Evolutionary conservation across 495 filamentous ascomycete species (phyloP), one percentile per base, ranked within the genome.

Genomic region (Penicilliopsis zonata): DNA sequence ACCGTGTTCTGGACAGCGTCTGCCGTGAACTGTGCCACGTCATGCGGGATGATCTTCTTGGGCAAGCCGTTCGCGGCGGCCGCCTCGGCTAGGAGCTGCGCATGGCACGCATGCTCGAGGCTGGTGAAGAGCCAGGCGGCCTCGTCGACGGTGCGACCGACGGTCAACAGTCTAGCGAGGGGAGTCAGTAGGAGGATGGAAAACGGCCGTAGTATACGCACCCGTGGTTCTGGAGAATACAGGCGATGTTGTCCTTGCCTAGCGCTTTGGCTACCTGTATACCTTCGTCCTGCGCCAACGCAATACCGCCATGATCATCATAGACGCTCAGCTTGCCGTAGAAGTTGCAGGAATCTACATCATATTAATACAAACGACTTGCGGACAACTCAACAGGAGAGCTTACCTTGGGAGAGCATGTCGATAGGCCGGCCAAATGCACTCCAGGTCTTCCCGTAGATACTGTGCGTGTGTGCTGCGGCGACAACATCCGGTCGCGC

Each of bases 191-290:
- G 7, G 17, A 21, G 4, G 17, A 6, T 31, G 6, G 16, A 21
- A 15, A 31, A 16, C 16, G 18, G 28, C 28, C 3, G 8, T 9
- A 80, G 15, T 13, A 1, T 12, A 40, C 47, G 38, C 19, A 62
- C 57, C 76, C 77, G 47, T 82, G 77, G 38, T 82, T 82, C 52
- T 79, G 74, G 9, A 82, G 47, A 27, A 82, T 78, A 33, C 57
- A 63, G 6, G 65, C 70, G 18, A 76, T 73, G 40, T 77, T 81
- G 8, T 73, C 66, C 30, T 64, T 51, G 9, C 78, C 77, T 13
- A 81, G 57, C 6, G 68, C 64, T 32, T 60, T 50, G 0, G 72
- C 68, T 40, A 83, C 80, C 27, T 69, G 49, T 31, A 55, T 49
- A 0, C 74, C 78, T 38, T 80, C 74, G 27, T 79, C 76, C 23